Evolutionary conservation across 2,329 filamentous ascomycete genomes (phyloP), one percentile per base, ranked within the genome.

Genomic region (Xylogone sp.): DNA sequence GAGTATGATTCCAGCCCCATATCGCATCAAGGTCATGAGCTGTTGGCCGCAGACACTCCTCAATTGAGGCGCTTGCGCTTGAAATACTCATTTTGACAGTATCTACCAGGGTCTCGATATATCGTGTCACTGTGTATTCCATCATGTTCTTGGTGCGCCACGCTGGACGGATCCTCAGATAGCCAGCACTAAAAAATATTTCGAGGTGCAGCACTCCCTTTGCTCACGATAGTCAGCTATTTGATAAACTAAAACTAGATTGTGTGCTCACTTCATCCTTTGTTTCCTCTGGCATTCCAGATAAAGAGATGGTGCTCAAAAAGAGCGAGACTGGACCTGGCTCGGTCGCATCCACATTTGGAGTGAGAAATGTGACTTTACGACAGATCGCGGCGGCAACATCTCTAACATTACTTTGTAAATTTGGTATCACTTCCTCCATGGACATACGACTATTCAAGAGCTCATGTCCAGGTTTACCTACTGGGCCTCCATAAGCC

Each of bases 1-100:
- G 54, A 2, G 65, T 53, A 22, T 72, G 62, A 44, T 77, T 78
- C 72, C 75, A 76, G 3, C 61, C 60, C 76, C 76, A 78, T 43
- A 78, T 69, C 20, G 72, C 63, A 16, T 69, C 59, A 3, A 76
- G 58, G 50, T 78, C 75, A n/a, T 62, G 63, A 64, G 58, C 6
- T 52, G 59, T 62, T 9, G 69, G 68, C 1, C 59, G 57, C 34
- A 74, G 56, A 42, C 58, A 64, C 16, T 65, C 55, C 51, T 68
- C 55, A 16, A 75, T 59, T 3, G 68, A 53, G 4, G 53, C 49
- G 1, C 59, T 50, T 1, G 62, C 64, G 29, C 61, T 63, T 10
- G 62, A 56, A 20, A 72, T 53, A 51, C 66, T 71, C 16, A 65
- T 48, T 45, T 62, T 58, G 48, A 78, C 53, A 1, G 65, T 71